Percentiles rank a stretch among this genome's conserved stretches.
These are phyloP conservation scores for Trichoderma citrinoviride DNA, from an alignment of 2,329 filamentous ascomycete genomes.

Conservation along the genomic window DNA sequence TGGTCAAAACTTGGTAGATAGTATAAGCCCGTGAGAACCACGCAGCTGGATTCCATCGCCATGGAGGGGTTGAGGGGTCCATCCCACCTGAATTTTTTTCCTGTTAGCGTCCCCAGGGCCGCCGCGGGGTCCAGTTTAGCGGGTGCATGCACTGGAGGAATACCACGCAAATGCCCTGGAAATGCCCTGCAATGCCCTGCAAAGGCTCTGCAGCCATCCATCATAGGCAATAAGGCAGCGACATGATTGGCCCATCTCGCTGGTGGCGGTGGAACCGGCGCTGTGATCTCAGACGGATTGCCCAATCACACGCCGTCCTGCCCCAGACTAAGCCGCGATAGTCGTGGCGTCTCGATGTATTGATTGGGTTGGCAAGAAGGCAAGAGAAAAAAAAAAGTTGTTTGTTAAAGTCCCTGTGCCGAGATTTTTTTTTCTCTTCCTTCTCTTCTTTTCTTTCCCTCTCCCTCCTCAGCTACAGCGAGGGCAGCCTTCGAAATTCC, in stretches of 20 bases:
- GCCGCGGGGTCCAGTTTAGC: conserved; percentile 7
- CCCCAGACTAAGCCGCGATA: conserved; percentile 2
- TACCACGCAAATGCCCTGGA: background rate
- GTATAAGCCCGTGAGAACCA: background rate
- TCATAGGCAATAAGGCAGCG: conserved; percentile 8
- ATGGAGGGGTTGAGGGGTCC: conserved; percentile 15
- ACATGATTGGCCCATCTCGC: conserved; percentile 6
- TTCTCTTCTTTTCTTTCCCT: conserved; percentile 15
- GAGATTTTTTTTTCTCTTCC: conserved; percentile 20
- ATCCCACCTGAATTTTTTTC: background rate
- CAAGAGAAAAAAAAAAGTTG: conserved; percentile 22
- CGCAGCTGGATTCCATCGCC: background rate
- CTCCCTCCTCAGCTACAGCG: conserved; percentile 15
- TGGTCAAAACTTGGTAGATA: background rate
- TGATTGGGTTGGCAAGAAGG: background rate
- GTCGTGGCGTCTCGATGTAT: conserved; percentile 5
- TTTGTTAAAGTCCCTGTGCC: conserved; percentile 1
- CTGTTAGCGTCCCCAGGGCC: background rate
- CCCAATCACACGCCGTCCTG: conserved; percentile 19
- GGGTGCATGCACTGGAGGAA: conserved; percentile 3
- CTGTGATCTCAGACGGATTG: conserved; percentile 17
- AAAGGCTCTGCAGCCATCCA: conserved; percentile 18
- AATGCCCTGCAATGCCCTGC: background rate
- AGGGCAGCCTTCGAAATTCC: conserved; percentile 13
- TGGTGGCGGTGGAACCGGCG: conserved; percentile 20